These are phyloP conservation scores for Geotrichum cucujoidarum DNA, from an alignment of 1,139 yeast genomes.

Conservation along the genomic window DNA sequence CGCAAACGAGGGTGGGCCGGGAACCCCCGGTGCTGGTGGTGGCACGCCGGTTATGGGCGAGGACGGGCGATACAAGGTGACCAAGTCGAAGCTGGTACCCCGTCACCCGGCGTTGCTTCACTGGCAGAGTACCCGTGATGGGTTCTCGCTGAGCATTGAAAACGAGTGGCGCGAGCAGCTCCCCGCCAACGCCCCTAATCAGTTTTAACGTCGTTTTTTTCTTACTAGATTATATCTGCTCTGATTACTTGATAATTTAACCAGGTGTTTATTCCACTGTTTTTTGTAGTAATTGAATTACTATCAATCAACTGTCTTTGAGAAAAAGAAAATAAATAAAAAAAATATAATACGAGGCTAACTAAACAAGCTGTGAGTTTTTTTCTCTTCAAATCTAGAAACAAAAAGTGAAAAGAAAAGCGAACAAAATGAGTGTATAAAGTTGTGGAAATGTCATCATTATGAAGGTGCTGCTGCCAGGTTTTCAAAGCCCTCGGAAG, in stretches of 20 bases:
- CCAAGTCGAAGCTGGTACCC: conserved; percentile 6
- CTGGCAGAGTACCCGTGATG: conserved; percentile 12
- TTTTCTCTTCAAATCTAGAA: too few relatives aligned
- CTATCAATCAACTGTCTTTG: background rate
- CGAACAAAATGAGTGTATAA: too few relatives aligned
- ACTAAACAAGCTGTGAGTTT: too few relatives aligned
- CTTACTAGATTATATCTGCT: too few relatives aligned
- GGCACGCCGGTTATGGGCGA: conserved; percentile 2
- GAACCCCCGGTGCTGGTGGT: conserved; percentile 21
- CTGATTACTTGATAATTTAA: too few relatives aligned
- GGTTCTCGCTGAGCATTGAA: conserved; percentile 15
- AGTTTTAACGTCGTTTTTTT: too few relatives aligned
- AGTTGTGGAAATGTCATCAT: too few relatives aligned
- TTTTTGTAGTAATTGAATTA: background rate
- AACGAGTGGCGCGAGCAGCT: conserved; percentile 13
- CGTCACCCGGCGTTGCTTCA: conserved; percentile 11
- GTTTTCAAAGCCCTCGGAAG: too few relatives aligned
- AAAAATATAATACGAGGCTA: background rate
- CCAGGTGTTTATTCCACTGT: too few relatives aligned
- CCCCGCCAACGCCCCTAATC: too few relatives aligned
- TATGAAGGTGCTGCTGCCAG: too few relatives aligned
- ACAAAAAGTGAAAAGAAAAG: too few relatives aligned
- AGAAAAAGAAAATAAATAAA: background rate
- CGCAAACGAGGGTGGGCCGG: conserved; percentile 24
- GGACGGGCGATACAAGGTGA: conserved; percentile 8